Base-by-base conservation (phyloP, 306 rosid genomes). In the Cicer yamashitae region DNA sequence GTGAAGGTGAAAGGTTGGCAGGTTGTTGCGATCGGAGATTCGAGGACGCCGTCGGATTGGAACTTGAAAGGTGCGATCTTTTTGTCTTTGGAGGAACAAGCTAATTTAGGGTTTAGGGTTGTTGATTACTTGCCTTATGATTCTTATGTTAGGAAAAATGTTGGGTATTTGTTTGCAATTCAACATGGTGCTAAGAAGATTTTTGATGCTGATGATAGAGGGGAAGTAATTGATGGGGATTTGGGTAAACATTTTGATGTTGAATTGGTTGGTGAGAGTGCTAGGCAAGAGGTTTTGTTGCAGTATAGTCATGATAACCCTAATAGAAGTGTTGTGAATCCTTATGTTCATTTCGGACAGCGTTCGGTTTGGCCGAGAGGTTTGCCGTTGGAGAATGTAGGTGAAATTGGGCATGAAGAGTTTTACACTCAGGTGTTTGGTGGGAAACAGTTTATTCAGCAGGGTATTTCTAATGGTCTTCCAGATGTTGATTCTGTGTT, bases 281-380 rank as follows among this genome's bases (percentile, higher is more conserved):
- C 97, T 76, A 94, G 99, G 86, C 93, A 88, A 66, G 97, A 92
- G 81, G 77, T 86, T 50, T 82, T 96, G 61, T 84, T 92, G 66
- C 99, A 96, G 83, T 92, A 86, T 69, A 94, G 92, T 75, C 96
- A 94, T 79, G 96, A 92, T 30, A 92, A 92, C 70, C 93, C 96
- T 0, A 96, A 96, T 66, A 79, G 97, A 78, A 89, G 92, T 0
- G 83, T 90, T 25, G 90, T 88, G 17, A 94, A 94, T 75, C 99
- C 99, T 0, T 94, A 94, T 76, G 84, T 94, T 50, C 99, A 94
- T 86, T 94, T 94, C 43, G 99, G 99, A 74, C 99, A 94, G 77
- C 85, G 99, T 62, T 92, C 99, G 0, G 97, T 94, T 62, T 94
- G 99, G 99, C 99, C 99, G 34, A 88, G 99, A 76, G 99, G 99